A percentile compares a stretch with the other conserved stretches of the same genome.
Evolutionary conservation across 1,284 basidiomycete species (phyloP).

Genomic region (Neotropicomus parvogracilis): DNA sequence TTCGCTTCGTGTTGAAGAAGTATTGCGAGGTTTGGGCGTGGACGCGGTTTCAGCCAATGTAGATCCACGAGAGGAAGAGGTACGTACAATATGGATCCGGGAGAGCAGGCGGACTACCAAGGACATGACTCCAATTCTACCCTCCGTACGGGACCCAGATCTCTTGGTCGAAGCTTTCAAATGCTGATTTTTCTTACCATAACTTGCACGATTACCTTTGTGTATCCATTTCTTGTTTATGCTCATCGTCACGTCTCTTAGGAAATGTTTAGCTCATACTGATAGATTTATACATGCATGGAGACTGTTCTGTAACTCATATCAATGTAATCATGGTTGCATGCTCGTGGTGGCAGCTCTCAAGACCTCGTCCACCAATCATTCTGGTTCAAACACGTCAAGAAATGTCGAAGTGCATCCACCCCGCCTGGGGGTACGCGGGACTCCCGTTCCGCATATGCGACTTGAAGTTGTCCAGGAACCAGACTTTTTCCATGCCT

Average conservation of each 20-base stretch:
- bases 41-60: slow-evolving; percentile 37
- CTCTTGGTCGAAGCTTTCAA: slow-evolving; percentile 57
- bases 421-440: slow-evolving; percentile 43
- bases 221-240: slow-evolving; percentile 10
- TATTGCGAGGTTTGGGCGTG: slow-evolving; percentile 58
- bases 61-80: slow-evolving; percentile 59
- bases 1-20: slow-evolving; percentile 59
- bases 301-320: slow-evolving; percentile 6
- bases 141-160: slow-evolving; percentile 22
- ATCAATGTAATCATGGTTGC: slow-evolving; percentile 12
- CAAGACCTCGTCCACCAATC: slow-evolving; percentile 43
- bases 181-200: slow-evolving; percentile 30
- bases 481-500: slow-evolving; percentile 33
- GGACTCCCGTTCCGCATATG: slow-evolving; percentile 25
- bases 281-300: slow-evolving; percentile 27
- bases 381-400: slow-evolving; percentile 43
- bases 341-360: slow-evolving; percentile 7
- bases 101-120: slow-evolving; percentile 54
- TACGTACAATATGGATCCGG: slow-evolving; percentile 62
- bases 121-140: slow-evolving; percentile 45
- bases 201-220: slow-evolving; percentile 5
- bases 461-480: slow-evolving; percentile 22
- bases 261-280: slow-evolving; percentile 20
- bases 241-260: slow-evolving; percentile 6
- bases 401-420: slow-evolving; percentile 46